Conservation (phyloP, 108 stramenopile species). For the Bacterosira constricta region DNA sequence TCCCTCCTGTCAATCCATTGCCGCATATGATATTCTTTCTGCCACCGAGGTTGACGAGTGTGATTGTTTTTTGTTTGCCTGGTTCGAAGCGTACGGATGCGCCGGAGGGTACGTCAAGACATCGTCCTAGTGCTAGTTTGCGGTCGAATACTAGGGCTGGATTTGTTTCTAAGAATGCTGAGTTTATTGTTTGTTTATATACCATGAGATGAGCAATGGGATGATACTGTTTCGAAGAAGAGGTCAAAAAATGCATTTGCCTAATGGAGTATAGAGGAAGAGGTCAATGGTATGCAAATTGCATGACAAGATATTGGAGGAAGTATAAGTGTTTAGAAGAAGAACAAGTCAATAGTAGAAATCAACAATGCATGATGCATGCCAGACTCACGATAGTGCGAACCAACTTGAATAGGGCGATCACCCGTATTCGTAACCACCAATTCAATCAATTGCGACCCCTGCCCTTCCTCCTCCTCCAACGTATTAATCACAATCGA, state of each 20-base stretch:
- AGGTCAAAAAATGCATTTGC: too few relatives aligned
- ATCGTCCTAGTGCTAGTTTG: conserved; percentile 76
- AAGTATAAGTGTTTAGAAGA: too few relatives aligned
- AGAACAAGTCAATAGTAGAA: too few relatives aligned
- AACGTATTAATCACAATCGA: conserved; percentile 70
- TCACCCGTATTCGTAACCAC: conserved; percentile 95
- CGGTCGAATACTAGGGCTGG: conserved; percentile 90
- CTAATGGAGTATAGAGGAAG: too few relatives aligned
- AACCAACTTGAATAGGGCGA: conserved; percentile 95
- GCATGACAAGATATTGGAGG: too few relatives aligned
- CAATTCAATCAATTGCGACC: conserved; percentile 67
- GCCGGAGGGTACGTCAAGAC: conserved; percentile 92
- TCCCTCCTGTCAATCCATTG: conserved; percentile 50
- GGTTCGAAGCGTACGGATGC: conserved; percentile 97
- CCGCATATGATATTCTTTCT: conserved; percentile 51
- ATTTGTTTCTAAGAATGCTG: conserved; percentile 91
- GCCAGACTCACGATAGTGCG: conserved; percentile 74
- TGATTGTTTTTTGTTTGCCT: conserved; percentile 93
- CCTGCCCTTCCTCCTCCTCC: too few relatives aligned
- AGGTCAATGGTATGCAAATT: too few relatives aligned
- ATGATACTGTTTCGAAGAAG: too few relatives aligned
- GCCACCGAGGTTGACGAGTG: conserved; percentile 89
- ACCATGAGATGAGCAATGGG: too few relatives aligned
- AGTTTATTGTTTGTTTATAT: too few relatives aligned
- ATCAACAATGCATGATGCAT: too few relatives aligned